A percentile compares a stretch with the other conserved stretches of the same genome.
Evolutionary conservation across 352 stramenopile species (phyloP).

Genomic region (Phytophthora ramorum): DNA sequence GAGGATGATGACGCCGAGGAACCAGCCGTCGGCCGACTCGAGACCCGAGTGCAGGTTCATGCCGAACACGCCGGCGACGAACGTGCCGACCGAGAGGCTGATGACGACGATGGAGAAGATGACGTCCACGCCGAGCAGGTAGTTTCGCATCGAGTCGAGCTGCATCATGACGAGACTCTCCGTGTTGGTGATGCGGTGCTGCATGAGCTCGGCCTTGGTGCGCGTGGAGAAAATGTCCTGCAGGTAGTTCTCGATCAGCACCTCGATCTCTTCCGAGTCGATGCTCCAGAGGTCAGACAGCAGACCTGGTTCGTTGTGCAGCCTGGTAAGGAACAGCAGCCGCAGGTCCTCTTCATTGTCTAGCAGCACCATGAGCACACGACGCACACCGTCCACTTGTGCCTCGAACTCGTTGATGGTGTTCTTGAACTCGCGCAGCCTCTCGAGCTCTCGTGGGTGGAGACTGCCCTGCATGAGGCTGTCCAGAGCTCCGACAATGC

Average conservation of each 20-base stretch:
- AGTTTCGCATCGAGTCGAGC: slow-evolving; percentile 73
- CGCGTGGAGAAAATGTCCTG: slow-evolving; percentile 74
- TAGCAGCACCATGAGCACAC: slow-evolving; percentile 69
- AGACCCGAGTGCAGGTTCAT: slow-evolving; percentile 66
- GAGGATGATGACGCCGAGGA: slow-evolving; percentile 44
- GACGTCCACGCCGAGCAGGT: slow-evolving; percentile 61
- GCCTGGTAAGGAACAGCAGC: slow-evolving; percentile 61
- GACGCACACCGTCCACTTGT: slow-evolving; percentile 65
- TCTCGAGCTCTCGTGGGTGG: slow-evolving; percentile 60
- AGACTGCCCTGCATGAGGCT: slow-evolving; percentile 54
- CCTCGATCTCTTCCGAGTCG: slow-evolving; percentile 68
- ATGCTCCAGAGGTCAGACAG: slow-evolving; percentile 48
- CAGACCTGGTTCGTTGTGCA: slow-evolving; percentile 49
- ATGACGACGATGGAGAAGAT: slow-evolving; percentile 68
- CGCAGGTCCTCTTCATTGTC: slow-evolving; percentile 80
- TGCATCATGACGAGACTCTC: slow-evolving; percentile 80
- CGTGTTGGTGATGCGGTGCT: slow-evolving; percentile 76
- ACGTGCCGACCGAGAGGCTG: slow-evolving; percentile 62
- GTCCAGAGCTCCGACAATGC: slow-evolving; percentile 56
- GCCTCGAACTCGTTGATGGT: slow-evolving; percentile 79
- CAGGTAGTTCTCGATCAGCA: slow-evolving; percentile 64
- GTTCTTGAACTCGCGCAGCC: slow-evolving; percentile 75
- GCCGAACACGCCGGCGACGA: slow-evolving; percentile 65
- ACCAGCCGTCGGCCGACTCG: slow-evolving; percentile 37
- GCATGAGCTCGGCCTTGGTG: slow-evolving; percentile 69